Conservation (phyloP, 2,329 filamentous ascomycete species). For the Hypoxylon sp. region DNA sequence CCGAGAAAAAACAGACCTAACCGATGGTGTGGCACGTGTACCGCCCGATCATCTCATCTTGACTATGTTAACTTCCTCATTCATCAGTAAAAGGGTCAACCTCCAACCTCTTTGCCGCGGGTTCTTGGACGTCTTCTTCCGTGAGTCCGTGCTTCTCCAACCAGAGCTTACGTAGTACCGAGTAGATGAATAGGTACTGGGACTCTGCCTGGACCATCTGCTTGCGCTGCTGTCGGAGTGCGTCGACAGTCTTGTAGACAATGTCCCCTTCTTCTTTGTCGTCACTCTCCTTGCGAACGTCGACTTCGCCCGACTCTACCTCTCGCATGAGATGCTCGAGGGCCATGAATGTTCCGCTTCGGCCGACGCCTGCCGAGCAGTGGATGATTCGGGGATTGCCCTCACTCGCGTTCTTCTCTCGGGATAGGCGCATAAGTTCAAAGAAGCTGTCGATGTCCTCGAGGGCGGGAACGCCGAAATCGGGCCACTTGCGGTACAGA, state of each 20-base stretch:
- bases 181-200: slow-evolving; percentile 91
- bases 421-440: slow-evolving; percentile 75
- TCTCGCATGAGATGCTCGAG: slow-evolving; percentile 92
- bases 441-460: slow-evolving; percentile 77
- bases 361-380: slow-evolving; percentile 92
- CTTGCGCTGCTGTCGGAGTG: slow-evolving; percentile 85
- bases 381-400: slow-evolving; percentile 84
- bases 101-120: slow-evolving; percentile 66
- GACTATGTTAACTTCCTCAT: slow-evolving; percentile 40
- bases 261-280: slow-evolving; percentile 65
- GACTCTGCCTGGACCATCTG: slow-evolving; percentile 94
- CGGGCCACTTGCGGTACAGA: slow-evolving; percentile 88
- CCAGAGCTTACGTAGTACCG: slow-evolving; percentile 82
- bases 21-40: slow-evolving; percentile 1
- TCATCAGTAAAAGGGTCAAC: slow-evolving; percentile 59
- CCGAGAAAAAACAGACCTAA: slow-evolving; percentile 3
- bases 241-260: slow-evolving; percentile 82
- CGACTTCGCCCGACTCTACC: slow-evolving; percentile 78
- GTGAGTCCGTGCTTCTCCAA: slow-evolving; percentile 69
- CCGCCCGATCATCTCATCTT: slow-evolving; percentile 20
- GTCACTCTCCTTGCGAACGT: slow-evolving; percentile 55
- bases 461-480: slow-evolving; percentile 83
- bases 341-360: slow-evolving; percentile 95
- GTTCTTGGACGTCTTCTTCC: slow-evolving; percentile 55
- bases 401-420: slow-evolving; percentile 65